Base-by-base conservation (phyloP, 441 rosid genomes). In the Pelargonium citronellum region DNA sequence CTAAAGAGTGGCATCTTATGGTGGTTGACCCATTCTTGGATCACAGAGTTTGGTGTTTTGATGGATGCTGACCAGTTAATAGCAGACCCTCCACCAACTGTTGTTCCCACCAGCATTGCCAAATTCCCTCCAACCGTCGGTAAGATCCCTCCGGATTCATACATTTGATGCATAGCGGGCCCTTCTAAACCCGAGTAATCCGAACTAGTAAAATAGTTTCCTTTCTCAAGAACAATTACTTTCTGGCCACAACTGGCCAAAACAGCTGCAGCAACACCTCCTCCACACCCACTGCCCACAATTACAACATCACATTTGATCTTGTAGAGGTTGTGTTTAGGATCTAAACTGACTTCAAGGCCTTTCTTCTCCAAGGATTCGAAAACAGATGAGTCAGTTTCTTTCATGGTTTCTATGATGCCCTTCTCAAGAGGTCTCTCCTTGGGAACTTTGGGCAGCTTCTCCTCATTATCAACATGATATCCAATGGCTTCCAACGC, bases 281-380 rank as follows among this genome's bases (percentile, higher is more conserved):
- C 98, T 1, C 98, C 98, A 13, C 95, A 86, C 37, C 98, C 98
- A 0, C 97, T 91, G 6, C 98, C 97, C 5, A 94, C 80, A 6
- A 94, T 72, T 0, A 86, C 87, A 5, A 68, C 96, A 64, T 94
- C 98, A 24, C 97, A 94, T 69, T 86, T 82, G 78, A 94, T 83
- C 67, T 34, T 85, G 74, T 71, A 82, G 4, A 73, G 53, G 1
- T 81, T 76, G 0, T 73, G 68, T 34, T 71, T 8, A 0, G 73
- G 9, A 60, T 85, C 87, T 0, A 65, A 67, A 0, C 72, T 64
- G 7, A 79, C 88, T 70, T 77, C 37, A 24, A 94, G 89, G 71
- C 96, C 95, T 77, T 89, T 88, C 15, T 79, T 71, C 51, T 70
- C 46, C 27, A 94, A 86, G 13, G 89, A 81, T 8, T 76, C 75